Conservation (phyloP, 495 filamentous ascomycete species). For the Penicillium subrubescens region DNA sequence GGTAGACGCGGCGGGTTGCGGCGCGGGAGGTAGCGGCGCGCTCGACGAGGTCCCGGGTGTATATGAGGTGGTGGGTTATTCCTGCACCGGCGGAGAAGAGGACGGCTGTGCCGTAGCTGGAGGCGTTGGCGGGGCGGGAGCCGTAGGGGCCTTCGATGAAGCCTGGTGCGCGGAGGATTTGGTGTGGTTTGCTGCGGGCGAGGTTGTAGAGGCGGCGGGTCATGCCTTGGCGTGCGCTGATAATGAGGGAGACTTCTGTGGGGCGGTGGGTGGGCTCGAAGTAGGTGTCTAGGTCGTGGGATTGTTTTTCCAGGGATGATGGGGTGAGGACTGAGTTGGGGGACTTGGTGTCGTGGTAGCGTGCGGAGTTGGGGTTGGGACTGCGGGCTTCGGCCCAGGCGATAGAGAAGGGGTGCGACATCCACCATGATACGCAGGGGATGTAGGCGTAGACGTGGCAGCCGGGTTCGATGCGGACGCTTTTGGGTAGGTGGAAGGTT, state of each 20-base stretch:
- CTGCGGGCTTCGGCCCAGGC: conserved; percentile 52
- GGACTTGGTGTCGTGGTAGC: conserved; percentile 14
- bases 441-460: conserved; percentile 84
- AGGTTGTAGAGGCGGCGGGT: conserved; percentile 74
- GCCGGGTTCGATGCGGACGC: conserved; percentile 72
- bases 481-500: conserved; percentile 76
- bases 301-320: conserved; percentile 46
- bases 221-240: conserved; percentile 79
- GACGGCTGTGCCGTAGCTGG: conserved; percentile 83
- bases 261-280: conserved; percentile 27
- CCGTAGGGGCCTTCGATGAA: conserved; percentile 85
- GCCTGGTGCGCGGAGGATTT: conserved; percentile 60
- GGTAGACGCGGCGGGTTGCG: conserved; percentile 75
- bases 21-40: conserved; percentile 69
- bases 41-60: conserved; percentile 72
- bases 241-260: conserved; percentile 74
- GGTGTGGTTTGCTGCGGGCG: conserved; percentile 60
- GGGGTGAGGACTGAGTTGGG: conserved; percentile 13
- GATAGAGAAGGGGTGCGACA: conserved; percentile 63
- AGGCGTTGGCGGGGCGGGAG: conserved; percentile 60
- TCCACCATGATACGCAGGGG: conserved; percentile 71
- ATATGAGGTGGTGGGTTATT: conserved; percentile 83
- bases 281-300: conserved; percentile 33
- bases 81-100: conserved; percentile 87
- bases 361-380: conserved; percentile 18